These are phyloP conservation scores for Bromus sterilis DNA, from an alignment of 176 grass and related monocot genomes.

Conservation along the genomic window DNA sequence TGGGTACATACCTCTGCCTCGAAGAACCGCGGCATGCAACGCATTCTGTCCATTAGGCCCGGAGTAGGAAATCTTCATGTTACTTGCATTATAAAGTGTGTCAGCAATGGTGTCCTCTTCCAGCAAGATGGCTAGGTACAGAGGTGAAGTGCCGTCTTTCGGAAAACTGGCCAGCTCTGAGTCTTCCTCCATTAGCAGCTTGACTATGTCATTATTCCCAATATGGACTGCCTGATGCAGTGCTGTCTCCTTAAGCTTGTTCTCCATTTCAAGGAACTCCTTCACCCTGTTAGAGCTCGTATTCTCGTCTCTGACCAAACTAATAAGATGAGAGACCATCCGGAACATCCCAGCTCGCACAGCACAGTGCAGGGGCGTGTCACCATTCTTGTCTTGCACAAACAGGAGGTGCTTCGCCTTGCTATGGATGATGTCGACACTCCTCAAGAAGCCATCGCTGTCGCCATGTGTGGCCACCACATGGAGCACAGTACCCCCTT, in stretches of 20 bases:
- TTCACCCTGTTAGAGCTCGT: neutral
- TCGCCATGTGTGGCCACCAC: neutral
- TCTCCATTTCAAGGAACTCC: neutral
- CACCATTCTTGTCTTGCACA: neutral
- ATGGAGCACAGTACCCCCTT: neutral
- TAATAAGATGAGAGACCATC: neutral
- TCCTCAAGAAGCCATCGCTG: neutral
- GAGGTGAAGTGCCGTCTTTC: neutral
- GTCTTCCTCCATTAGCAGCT: neutral
- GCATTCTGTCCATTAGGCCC: neutral
- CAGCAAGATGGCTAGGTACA: neutral
- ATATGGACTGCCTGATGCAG: neutral
- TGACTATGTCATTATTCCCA: neutral
- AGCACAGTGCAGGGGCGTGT: neutral
- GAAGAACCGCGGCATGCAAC: neutral
- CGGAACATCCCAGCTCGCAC: neutral
- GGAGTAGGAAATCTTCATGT: neutral
- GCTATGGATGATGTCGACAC: neutral
- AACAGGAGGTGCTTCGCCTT: neutral
- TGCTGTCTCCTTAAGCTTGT: neutral
- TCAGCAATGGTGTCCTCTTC: neutral
- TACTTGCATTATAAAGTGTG: neutral
- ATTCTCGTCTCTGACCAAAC: neutral
- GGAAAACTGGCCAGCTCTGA: neutral
- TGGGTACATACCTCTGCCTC: neutral